Evolutionary conservation across 2,329 filamentous ascomycete genomes (phyloP), one percentile per base, ranked within the genome.

Genomic region (Colletotrichum sidae): DNA sequence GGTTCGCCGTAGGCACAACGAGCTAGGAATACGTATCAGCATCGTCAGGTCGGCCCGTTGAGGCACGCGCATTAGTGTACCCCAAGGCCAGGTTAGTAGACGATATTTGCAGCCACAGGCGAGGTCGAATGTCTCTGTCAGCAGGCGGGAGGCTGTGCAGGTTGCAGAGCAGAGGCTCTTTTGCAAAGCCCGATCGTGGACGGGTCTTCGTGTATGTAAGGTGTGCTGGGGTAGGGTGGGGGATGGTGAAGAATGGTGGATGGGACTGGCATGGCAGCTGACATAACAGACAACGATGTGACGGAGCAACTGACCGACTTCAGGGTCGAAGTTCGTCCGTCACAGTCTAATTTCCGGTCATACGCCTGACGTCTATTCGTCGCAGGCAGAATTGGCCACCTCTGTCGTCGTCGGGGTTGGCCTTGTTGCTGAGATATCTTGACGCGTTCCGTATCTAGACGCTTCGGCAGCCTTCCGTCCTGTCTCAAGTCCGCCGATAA

Each of bases 71-170:
- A 51, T 33, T 37, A 51, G 34, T 11, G n/a, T 52, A 52, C 15
- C 35, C 11, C 35, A 39, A 39, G 44, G 42, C 17, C 52, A 57
- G 37, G 58, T 13, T 55, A 25, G 58, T 12, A 25, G 44, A 10
- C 45, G n/a, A n/a, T 47, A n/a, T 56, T 25, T 17, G 62, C 62
- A 65, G 52, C 58, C 41, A 56, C 58, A 47, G 46, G 35, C 13
- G 15, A 10, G 15, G 38, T 44, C 15, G 46, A 58, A 38, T 42
- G 58, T 42, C 47, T 56, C 51, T 62, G 62, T 62, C 62, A 65
- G 62, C 62, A 65, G 15, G 52, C 38, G 10, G 5, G 37, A 62
- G 62, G 62, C 62, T 47, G 52, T 65, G 62, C 52, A 55, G 12
- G 39, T 34, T 62, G 54, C 46, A 53, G 33, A 60, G 44, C 25